A percentile compares a stretch with the other conserved stretches of the same genome.
Evolutionary conservation across 2,329 filamentous ascomycete species (phyloP).

Genomic region (Incumbomyces delicatus): DNA sequence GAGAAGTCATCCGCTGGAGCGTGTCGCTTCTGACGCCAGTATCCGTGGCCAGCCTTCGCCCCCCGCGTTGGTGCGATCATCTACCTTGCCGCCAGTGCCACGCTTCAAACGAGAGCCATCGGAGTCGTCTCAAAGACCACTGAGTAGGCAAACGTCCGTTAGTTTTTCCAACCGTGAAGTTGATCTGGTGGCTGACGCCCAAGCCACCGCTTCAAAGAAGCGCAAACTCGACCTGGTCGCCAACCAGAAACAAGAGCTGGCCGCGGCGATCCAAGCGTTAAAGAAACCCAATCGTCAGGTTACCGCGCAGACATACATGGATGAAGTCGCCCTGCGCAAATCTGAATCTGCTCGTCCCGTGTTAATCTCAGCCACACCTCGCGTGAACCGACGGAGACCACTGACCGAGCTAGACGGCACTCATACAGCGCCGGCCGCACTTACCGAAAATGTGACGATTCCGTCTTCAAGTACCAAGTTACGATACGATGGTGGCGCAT

Average conservation of each 20-base stretch:
- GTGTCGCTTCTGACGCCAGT: constrained; percentile 37
- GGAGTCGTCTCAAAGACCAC: constrained; percentile 31
- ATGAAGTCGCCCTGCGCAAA: constrained; percentile 32
- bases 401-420: constrained; percentile 11
- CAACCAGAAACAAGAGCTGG: constrained; percentile 39
- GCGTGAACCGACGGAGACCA: constrained; percentile 28
- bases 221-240: constrained; percentile 36
- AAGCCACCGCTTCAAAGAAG: constrained; percentile 36
- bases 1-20: constrained; percentile 33
- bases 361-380: constrained; percentile 42
- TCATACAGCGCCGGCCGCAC: constrained; percentile 10
- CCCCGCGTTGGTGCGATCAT: constrained; percentile 33
- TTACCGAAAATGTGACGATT: constrained; percentile 10
- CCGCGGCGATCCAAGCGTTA: constrained; percentile 38
- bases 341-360: constrained; percentile 34
- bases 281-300: constrained; percentile 39
- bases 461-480: constrained; percentile 25
- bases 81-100: constrained; percentile 25
- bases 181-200: constrained; percentile 36
- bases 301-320: constrained; percentile 36
- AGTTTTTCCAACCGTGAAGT: constrained; percentile 40
- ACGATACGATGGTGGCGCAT: constrained; percentile 12
- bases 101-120: constrained; percentile 32
- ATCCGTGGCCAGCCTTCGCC: constrained; percentile 23
- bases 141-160: constrained; percentile 34